Evolutionary conservation across 2,329 filamentous ascomycete species (phyloP), one percentile per base, ranked within the genome.

Genomic region (Colletotrichum aenigma): DNA sequence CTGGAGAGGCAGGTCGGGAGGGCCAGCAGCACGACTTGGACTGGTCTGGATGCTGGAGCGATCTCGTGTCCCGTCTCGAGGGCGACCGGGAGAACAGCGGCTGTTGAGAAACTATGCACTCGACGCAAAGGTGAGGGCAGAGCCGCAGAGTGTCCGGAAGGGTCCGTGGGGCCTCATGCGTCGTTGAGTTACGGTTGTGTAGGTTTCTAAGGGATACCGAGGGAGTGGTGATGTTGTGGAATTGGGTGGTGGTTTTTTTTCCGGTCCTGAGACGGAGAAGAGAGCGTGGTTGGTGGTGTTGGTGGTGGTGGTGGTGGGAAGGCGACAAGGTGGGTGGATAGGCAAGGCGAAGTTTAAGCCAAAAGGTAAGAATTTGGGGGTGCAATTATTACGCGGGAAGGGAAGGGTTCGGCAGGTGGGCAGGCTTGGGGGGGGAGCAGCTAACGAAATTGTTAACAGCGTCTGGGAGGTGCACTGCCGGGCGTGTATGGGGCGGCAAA

Each of bases 1-100:
- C 82, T 81, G 74, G 70, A 38, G 36, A 73, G 78, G 76, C 73
- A 82, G 81, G 82, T 79, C 83, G 81, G 73, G 73, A 21, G 82
- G 84, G 80, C 81, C 81, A 81, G 83, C 83, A 85, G 81, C 81
- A 78, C 81, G 80, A 76, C 74, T 70, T 66, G 70, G 36, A 65
- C 32, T 73, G 73, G 70, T 73, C 73, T 75, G 64, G 70, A 68
- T 75, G 73, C 73, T 73, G 73, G 73, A 69, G 38, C 21, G 30
- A 32, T 70, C 36, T 70, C 67, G 62, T 43, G 56, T 67, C 64
- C 73, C 73, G 73, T 73, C 73, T 73, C 70, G 56, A 75, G 56
- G 48, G 70, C 64, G 73, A 75, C 48, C 43, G 81, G 79, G 78
- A 79, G 70, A 66, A 65, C 74, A 77, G 24, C 70, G 74, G 60